Conservation (phyloP, 352 stramenopile genomes). For the Phytophthora aleatoria region DNA sequence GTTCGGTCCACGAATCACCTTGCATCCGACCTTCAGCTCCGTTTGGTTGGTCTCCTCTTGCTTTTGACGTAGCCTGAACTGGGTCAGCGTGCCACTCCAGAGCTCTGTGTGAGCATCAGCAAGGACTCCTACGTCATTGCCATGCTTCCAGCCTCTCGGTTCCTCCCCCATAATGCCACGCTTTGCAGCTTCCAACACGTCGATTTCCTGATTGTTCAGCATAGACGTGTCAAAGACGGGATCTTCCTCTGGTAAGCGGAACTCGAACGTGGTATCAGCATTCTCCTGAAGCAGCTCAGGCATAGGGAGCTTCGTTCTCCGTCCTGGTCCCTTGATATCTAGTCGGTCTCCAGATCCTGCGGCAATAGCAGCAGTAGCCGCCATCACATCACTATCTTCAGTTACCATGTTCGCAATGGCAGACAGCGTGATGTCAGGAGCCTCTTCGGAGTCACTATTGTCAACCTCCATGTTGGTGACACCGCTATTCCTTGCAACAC, state of each 20-base stretch:
- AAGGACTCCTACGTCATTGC: conserved; percentile 76
- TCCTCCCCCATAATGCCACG: conserved; percentile 76
- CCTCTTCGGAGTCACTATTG: conserved; percentile 80
- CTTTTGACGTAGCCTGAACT: conserved; percentile 62
- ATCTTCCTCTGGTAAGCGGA: conserved; percentile 69
- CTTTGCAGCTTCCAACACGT: conserved; percentile 64
- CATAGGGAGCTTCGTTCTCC: conserved; percentile 33
- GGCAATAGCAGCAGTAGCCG: conserved; percentile 53
- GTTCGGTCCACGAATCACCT: conserved; percentile 89
- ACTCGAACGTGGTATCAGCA: conserved; percentile 56
- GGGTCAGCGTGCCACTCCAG: conserved; percentile 80
- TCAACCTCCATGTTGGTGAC: conserved; percentile 83
- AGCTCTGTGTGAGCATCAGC: conserved; percentile 68
- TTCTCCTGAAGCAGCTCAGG: conserved; percentile 39
- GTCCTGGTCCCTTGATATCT: conserved; percentile 45
- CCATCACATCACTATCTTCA: conserved; percentile 78
- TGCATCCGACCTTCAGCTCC: conserved; percentile 79
- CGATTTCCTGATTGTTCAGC: conserved; percentile 56
- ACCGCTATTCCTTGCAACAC: conserved; percentile 27
- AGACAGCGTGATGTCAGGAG: conserved; percentile 76
- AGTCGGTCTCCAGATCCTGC: conserved; percentile 44
- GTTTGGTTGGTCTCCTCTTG: conserved; percentile 52
- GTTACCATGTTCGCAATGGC: conserved; percentile 88
- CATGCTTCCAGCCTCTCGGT: conserved; percentile 61
- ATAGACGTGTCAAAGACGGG: conserved; percentile 64